Base-by-base conservation (phyloP, 768 basidiomycete species). In the Boletus tylopilopsis region DNA sequence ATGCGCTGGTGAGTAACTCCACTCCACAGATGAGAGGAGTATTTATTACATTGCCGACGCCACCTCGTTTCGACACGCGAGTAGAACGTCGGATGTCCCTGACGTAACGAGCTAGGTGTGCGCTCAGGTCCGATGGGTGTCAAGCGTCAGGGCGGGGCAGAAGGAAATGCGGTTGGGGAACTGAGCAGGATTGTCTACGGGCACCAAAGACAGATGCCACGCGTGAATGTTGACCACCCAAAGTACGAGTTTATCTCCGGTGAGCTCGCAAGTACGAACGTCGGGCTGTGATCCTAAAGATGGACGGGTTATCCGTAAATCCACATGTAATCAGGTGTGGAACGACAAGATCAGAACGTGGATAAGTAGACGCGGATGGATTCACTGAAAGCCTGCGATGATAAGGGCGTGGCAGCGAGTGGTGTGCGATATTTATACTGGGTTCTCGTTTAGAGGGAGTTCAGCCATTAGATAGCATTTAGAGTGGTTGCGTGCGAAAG, bases 381-480 rank as follows among this genome's bases (percentile, higher is more conserved):
- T 19, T 39, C 22, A 29, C 27, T 19, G 21, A 16, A 37, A 15
- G 16, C n/a, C n/a, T n/a, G n/a, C n/a, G n/a, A n/a, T n/a, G n/a
- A n/a, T n/a, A n/a, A n/a, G n/a, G n/a, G n/a, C 25, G 34, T 47
- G 9, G 32, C 24, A 16, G 34, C 18, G 42, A 40, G 22, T 22
- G 5, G 33, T 40, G 19, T 18, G n/a, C 35, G 40, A 21, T 35
- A 25, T 30, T 30, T 13, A 36, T 34, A 25, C 50, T 45, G 29
- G 24, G 35, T 53, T 48, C 45, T 42, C 5, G 24, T 22, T n/a
- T 32, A 16, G 39, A 45, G 29, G 22, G 47, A 35, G 37, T 32
- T 32, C 44, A 41, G 22, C 36, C 38, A 55, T 51, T 33, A 23
- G 50, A 42, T 61, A 49, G 48, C 36, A 10, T 59, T 53, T 58